Evolutionary conservation across 2,329 filamentous ascomycete species (phyloP), one percentile per base, ranked within the genome.

Genomic region (Penicillium digitatum): DNA sequence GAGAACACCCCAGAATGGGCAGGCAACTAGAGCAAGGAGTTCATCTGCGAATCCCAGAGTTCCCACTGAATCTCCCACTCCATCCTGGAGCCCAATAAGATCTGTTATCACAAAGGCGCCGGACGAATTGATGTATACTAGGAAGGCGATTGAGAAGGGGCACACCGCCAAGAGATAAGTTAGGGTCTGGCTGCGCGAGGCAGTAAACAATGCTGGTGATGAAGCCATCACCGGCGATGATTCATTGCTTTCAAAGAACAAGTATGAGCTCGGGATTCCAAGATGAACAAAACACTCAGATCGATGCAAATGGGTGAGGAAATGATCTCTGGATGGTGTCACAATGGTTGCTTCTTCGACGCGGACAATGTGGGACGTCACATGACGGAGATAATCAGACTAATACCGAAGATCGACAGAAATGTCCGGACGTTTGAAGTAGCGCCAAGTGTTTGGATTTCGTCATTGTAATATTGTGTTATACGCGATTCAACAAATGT

Each of bases 101-200:
- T 86, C 81, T 14, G 83, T 86, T 47, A 87, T 80, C 31, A 87
- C 82, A 65, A 87, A 87, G 22, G 82, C 84, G 58, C 86, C 76
- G 48, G 81, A 82, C 56, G 81, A 81, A 69, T 87, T 87, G 59
- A 87, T 76, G 69, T 86, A 87, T 47, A 87, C 84, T 40, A 87
- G 76, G 69, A 86, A 86, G 18, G 82, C 80, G 62, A 87, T 87
- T 62, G 81, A 83, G 73, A 86, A 86, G 34, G 85, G 79, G 46
- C 83, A 85, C 59, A 86, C 81, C 42, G 80, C 82, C 43, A 84
- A 74, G 26, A 87, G 74, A 64, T 87, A 87, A 20, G 83, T 82
- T 31, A 79, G 74, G 29, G 81, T 78, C 67, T 87, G 84, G 2
- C 77, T 69, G 59, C 76, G 75, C 20, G 78, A 79, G n/a, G 82